Conservation (phyloP, 1,284 basidiomycete species). For the Agroathelia rolfsii region DNA sequence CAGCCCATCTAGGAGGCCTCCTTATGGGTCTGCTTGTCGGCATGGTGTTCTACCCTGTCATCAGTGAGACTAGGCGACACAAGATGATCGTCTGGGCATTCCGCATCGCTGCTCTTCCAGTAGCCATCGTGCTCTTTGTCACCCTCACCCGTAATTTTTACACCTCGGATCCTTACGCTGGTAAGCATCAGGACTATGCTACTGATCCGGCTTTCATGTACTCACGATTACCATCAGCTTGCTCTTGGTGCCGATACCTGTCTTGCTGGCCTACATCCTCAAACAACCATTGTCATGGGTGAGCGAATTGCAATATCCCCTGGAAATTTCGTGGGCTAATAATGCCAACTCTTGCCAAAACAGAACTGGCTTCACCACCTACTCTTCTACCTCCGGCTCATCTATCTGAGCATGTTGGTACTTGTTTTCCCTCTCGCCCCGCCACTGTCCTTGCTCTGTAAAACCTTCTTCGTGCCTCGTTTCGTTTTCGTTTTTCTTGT, state of each 20-base stretch:
- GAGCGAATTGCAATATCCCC: slow-evolving; percentile 10
- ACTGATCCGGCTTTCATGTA: neutral
- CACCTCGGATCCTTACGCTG: slow-evolving; percentile 70
- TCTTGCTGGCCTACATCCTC: slow-evolving; percentile 75
- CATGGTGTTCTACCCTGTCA: slow-evolving; percentile 83
- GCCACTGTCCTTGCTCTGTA: no score
- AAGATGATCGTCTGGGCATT: slow-evolving; percentile 66
- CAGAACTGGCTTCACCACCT: slow-evolving; percentile 26
- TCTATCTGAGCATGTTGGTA: no score
- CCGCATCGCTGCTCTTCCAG: slow-evolving; percentile 62
- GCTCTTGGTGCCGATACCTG: slow-evolving; percentile 83
- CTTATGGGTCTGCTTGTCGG: slow-evolving; percentile 79
- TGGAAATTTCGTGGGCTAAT: neutral
- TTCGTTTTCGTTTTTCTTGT: no score
- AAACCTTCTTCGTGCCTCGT: no score
- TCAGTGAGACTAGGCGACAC: slow-evolving; percentile 69
- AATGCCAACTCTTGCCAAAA: no score
- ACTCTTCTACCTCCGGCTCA: no score
- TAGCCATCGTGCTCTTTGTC: slow-evolving; percentile 75
- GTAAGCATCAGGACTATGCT: slow-evolving; percentile 27
- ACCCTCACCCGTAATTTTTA: slow-evolving; percentile 86
- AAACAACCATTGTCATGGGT: slow-evolving; percentile 75
- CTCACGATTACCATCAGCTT: slow-evolving; percentile 38
- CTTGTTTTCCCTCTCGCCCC: no score
- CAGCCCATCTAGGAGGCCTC: slow-evolving; percentile 72